Percentiles rank a stretch among this genome's conserved stretches.
phyloP scores from a whole-genome alignment of 2,329 filamentous ascomycete species.

The Colletotrichum limetticola region DNA sequence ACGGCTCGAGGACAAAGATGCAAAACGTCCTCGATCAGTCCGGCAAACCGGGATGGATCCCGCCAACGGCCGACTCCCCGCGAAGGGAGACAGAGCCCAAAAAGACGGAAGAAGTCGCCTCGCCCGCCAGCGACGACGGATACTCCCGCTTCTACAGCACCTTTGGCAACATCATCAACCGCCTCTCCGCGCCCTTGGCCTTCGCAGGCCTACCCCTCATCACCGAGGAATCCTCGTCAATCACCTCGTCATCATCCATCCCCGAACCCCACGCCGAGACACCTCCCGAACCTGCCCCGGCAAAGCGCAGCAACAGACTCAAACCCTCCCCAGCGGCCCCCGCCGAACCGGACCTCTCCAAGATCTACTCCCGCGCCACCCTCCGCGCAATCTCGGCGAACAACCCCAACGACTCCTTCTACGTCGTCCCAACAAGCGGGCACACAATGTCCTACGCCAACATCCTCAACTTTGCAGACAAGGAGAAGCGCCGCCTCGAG shows the following conservation, averaged over 20 bases:
- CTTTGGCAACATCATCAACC: constrained; percentile 89
- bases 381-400: constrained; percentile 79
- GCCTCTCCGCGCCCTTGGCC: constrained; percentile 87
- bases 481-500: constrained; percentile 70
- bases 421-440: constrained; percentile 91
- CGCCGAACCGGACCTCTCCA: constrained; percentile 79
- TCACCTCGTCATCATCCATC: background rate
- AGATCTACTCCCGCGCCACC: constrained; percentile 86
- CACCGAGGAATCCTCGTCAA: constrained; percentile 55
- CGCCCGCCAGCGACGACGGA: constrained; percentile 72
- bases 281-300: constrained; percentile 48
- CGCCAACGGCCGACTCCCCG: constrained; percentile 49
- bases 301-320: constrained; percentile 50
- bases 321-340: constrained; percentile 43
- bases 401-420: constrained; percentile 81
- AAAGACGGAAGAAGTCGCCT: constrained; percentile 42
- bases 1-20: constrained; percentile 63
- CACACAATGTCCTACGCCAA: constrained; percentile 94
- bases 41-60: constrained; percentile 64
- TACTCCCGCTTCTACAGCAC: constrained; percentile 93
- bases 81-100: constrained; percentile 40
- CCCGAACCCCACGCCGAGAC: constrained; percentile 44
- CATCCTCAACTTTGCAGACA: constrained; percentile 79
- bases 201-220: constrained; percentile 91
- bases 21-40: constrained; percentile 65